phyloP scores from a whole-genome alignment of 2,329 filamentous ascomycete species.

The Fusarium sp. region DNA sequence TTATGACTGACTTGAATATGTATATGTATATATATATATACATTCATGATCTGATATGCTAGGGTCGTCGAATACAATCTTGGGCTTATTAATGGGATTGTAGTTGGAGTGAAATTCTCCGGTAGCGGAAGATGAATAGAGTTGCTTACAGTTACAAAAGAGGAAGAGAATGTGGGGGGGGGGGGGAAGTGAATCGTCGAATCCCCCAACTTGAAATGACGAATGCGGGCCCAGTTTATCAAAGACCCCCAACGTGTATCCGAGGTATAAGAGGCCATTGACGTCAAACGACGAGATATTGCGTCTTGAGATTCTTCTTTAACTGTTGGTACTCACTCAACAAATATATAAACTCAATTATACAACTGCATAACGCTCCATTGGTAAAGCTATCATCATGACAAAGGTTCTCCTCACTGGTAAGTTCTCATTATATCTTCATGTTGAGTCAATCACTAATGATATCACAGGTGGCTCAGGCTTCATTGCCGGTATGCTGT shows the following conservation, averaged over 20 bases:
- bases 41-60: neutral
- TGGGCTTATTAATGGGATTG: neutral
- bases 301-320: neutral
- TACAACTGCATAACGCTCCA: neutral
- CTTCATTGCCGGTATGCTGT: conserved; percentile 48
- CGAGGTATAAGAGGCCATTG: conserved; percentile 12
- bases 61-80: neutral
- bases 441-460: conserved; percentile 9
- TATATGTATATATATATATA: neutral
- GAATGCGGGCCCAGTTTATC: conserved; percentile 36
- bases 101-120: neutral
- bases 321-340: neutral
- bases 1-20: neutral
- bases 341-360: neutral
- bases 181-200: conserved; percentile 10
- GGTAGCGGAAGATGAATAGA: conserved; percentile 6
- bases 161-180: conserved; percentile 27
- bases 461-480: conserved; percentile 46
- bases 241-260: conserved; percentile 10
- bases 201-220: conserved; percentile 37
- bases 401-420: conserved; percentile 48
- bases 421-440: conserved; percentile 2
- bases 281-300: conserved; percentile 2
- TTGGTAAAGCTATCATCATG: conserved; percentile 31
- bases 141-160: neutral